Evolutionary conservation across 2,329 filamentous ascomycete species (phyloP).

Genomic region (Colletotrichum sp.): DNA sequence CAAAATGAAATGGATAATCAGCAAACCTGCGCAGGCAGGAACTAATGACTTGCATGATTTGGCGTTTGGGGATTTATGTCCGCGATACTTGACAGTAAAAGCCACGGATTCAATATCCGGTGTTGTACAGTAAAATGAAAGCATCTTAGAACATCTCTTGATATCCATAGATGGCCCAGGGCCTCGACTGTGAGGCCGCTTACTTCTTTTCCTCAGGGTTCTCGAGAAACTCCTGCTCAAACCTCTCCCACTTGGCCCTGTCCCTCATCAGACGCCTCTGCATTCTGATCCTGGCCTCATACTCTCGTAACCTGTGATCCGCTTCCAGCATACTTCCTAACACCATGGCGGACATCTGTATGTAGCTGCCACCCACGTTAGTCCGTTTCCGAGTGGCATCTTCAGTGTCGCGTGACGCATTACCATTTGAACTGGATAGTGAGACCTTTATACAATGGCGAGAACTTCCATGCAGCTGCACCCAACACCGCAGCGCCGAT

Average conservation of each 20-base stretch:
- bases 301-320: constrained; percentile 69
- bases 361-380: constrained; percentile 58
- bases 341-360: constrained; percentile 89
- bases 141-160: neutral
- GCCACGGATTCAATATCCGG: neutral
- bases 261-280: constrained; percentile 69
- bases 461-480: constrained; percentile 66
- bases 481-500: constrained; percentile 66
- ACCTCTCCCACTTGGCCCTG: constrained; percentile 70
- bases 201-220: constrained; percentile 37
- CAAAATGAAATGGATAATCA: constrained; percentile 30
- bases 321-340: constrained; percentile 79
- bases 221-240: constrained; percentile 64
- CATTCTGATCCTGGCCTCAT: constrained; percentile 69
- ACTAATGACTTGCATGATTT: constrained; percentile 28
- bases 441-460: constrained; percentile 74
- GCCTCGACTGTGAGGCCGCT: neutral
- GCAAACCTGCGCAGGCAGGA: neutral
- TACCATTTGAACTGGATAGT: constrained; percentile 82
- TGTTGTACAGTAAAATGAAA: constrained; percentile 13
- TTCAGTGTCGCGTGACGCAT: constrained; percentile 30
- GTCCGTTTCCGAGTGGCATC: neutral
- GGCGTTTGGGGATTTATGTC: constrained; percentile 34
- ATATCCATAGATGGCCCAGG: neutral
- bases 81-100: constrained; percentile 3